Conservation (phyloP, 2,329 filamentous ascomycete genomes). For the Xylariaceae sp. region DNA sequence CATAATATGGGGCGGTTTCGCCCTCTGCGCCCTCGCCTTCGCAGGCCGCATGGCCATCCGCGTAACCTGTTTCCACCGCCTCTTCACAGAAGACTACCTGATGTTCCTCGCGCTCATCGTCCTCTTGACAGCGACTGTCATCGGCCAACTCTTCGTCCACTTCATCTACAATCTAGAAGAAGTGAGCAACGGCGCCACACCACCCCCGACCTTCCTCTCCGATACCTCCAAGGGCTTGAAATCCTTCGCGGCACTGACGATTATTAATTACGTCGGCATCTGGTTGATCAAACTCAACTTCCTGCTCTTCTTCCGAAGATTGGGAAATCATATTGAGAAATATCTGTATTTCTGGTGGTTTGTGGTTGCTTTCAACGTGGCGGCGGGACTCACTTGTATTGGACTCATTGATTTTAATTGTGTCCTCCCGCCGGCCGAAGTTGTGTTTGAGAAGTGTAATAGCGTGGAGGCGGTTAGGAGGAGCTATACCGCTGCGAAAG, state of each 20-base stretch:
- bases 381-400: too few relatives aligned
- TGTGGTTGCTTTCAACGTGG: conserved; percentile 3
- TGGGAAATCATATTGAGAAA: conserved; percentile 3
- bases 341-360: conserved; percentile 14
- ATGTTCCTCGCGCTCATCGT: conserved; percentile 18
- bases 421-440: too few relatives aligned
- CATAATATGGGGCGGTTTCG: neutral
- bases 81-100: conserved; percentile 20
- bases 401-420: too few relatives aligned
- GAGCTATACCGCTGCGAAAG: too few relatives aligned
- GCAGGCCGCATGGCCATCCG: conserved; percentile 12
- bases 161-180: neutral
- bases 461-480: too few relatives aligned
- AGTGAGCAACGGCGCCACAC: neutral
- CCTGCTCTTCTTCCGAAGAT: conserved; percentile 14
- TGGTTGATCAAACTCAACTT: conserved; percentile 25
- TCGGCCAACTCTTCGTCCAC: neutral
- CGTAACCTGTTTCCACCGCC: conserved; percentile 15
- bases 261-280: conserved; percentile 12
- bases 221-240: neutral
- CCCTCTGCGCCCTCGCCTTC: neutral
- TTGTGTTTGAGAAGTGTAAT: too few relatives aligned
- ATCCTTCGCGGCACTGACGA: neutral
- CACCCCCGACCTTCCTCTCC: neutral
- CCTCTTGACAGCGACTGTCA: neutral